Conservation (phyloP, 1,284 basidiomycete genomes). For the Melampsora occidentalis region DNA sequence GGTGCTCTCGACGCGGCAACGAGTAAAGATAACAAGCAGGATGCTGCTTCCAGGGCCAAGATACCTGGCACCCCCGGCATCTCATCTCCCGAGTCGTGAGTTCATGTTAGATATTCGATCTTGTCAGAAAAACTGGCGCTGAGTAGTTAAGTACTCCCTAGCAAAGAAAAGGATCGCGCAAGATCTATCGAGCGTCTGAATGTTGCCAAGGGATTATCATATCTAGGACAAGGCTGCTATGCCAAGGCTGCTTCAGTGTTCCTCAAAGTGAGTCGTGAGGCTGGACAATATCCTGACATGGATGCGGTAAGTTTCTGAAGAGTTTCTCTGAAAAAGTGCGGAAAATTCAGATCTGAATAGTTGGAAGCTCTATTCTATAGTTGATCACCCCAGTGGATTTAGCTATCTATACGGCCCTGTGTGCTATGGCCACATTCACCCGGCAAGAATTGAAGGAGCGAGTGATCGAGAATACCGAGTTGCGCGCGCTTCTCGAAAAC, state of each 20-base stretch:
- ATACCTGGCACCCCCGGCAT: conserved; percentile 33
- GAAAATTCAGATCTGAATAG: not conserved
- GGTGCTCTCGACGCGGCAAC: conserved; percentile 12
- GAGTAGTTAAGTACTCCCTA: conserved; percentile 54
- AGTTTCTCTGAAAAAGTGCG: not conserved
- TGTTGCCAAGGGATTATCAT: conserved; percentile 69
- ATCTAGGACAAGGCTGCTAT: conserved; percentile 68
- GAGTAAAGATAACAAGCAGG: conserved; percentile 45
- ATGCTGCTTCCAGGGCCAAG: conserved; percentile 46
- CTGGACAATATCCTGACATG: not conserved
- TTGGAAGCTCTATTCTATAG: conserved; percentile 53
- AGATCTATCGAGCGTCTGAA: conserved; percentile 61
- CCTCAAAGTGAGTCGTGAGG: conserved; percentile 56
- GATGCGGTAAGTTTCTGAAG: conserved; percentile 1
- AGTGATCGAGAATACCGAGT: conserved; percentile 67
- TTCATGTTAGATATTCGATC: conserved; percentile 47
- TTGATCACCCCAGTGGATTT: conserved; percentile 73
- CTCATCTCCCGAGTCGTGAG: conserved; percentile 47
- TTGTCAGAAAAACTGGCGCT: conserved; percentile 52
- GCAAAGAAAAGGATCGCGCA: conserved; percentile 47
- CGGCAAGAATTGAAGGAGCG: conserved; percentile 66
- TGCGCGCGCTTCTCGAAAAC: conserved; percentile 74
- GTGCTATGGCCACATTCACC: conserved; percentile 70
- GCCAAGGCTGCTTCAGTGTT: conserved; percentile 71
- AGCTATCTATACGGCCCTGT: conserved; percentile 75